A percentile compares a stretch with the other conserved stretches of the same genome.
phyloP scores from a whole-genome alignment of 345 rosid species.

The Arabidopsis arenosa region DNA sequence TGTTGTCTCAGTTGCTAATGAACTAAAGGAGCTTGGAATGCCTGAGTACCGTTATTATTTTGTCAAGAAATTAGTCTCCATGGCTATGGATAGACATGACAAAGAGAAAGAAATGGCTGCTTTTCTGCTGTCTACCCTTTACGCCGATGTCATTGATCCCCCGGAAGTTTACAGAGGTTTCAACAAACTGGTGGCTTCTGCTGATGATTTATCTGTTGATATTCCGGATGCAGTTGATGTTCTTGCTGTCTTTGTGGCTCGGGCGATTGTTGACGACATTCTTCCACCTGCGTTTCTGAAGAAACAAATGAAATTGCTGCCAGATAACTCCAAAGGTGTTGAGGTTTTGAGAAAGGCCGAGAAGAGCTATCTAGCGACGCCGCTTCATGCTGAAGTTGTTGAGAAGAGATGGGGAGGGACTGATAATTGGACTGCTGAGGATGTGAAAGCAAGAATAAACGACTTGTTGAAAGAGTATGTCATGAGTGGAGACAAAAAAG shows the following conservation, averaged over 20 bases:
- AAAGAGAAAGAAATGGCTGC: constrained; percentile 95
- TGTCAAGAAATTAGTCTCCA: constrained; percentile 75
- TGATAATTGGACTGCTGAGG: constrained; percentile 80
- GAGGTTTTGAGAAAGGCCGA: constrained; percentile 71
- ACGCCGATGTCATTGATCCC: constrained; percentile 69
- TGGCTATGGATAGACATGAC: constrained; percentile 88
- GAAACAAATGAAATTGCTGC: constrained; percentile 55
- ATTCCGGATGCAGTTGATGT: constrained; percentile 80
- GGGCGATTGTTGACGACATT: constrained; percentile 88
- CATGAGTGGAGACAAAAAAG: constrained; percentile 73
- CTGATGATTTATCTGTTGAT: constrained; percentile 83
- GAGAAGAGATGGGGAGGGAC: constrained; percentile 84
- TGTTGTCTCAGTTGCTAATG: constrained; percentile 62
- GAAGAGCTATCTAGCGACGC: constrained; percentile 77
- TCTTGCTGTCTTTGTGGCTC: constrained; percentile 75
- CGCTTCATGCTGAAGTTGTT: constrained; percentile 75
- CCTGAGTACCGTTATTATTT: constrained; percentile 68
- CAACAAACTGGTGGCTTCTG: constrained; percentile 65
- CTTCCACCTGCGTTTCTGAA: constrained; percentile 81
- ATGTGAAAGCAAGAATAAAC: constrained; percentile 71
- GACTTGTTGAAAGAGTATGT: constrained; percentile 69
- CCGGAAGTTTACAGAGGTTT: constrained; percentile 76
- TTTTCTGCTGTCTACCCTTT: constrained; percentile 66
- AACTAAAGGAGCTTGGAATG: constrained; percentile 71
- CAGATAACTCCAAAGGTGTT: constrained; percentile 62